These are phyloP conservation scores for Delonix regia DNA, from an alignment of 306 rosid species.

Conservation along the genomic window DNA sequence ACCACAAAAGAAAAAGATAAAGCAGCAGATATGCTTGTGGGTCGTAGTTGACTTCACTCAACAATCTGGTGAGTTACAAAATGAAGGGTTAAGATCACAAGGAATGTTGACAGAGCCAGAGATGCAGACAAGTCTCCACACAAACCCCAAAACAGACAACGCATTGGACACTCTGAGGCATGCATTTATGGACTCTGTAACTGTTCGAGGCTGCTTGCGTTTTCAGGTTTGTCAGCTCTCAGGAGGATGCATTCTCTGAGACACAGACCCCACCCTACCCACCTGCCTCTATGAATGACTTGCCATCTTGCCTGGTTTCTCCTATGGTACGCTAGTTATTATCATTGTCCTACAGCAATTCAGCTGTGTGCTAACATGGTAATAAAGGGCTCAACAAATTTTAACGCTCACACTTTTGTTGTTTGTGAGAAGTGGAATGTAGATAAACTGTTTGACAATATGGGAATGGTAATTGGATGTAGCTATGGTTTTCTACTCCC, in stretches of 20 bases:
- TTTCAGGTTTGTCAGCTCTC: slow-evolving; percentile 47
- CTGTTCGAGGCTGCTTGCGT: slow-evolving; percentile 58
- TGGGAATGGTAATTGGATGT: background rate
- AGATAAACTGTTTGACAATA: slow-evolving; percentile 14
- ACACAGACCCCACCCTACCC: slow-evolving; percentile 34
- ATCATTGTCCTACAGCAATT: background rate
- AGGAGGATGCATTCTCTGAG: slow-evolving; percentile 31
- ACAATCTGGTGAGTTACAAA: background rate
- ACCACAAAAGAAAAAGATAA: background rate
- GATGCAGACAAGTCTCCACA: slow-evolving; percentile 39
- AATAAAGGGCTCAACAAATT: background rate
- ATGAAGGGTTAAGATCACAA: slow-evolving; percentile 45
- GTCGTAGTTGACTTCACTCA: slow-evolving; percentile 37
- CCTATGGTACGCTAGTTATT: slow-evolving; percentile 37
- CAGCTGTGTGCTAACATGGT: background rate
- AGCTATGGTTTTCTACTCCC: background rate
- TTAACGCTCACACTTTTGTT: background rate
- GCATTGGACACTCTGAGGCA: slow-evolving; percentile 44
- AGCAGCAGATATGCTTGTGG: slow-evolving; percentile 11
- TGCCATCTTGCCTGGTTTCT: slow-evolving; percentile 50
- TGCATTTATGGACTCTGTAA: slow-evolving; percentile 60
- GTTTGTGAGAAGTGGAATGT: background rate
- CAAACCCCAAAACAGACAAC: slow-evolving; percentile 38
- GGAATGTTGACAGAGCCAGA: slow-evolving; percentile 58
- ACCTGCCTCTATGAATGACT: slow-evolving; percentile 32